A percentile compares a stretch with the other conserved stretches of the same genome.
phyloP scores from a whole-genome alignment of 208 protist species.

The Crithidia fasciculata region DNA sequence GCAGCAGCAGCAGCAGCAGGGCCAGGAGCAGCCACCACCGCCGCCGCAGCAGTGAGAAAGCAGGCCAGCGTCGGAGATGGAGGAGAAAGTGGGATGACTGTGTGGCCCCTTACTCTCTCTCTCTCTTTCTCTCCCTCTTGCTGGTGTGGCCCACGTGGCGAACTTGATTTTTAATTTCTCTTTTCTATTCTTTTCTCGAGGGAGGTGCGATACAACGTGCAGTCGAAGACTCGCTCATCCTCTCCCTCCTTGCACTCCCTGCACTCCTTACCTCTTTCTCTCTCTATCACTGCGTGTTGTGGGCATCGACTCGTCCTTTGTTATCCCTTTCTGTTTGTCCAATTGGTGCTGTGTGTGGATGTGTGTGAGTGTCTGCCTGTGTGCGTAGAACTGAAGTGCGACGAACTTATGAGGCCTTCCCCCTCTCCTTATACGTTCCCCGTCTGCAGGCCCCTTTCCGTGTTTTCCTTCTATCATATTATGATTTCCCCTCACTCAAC shows the following conservation, averaged over 20 bases:
- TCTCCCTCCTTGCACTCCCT: too few relatives aligned
- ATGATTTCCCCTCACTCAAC: too few relatives aligned
- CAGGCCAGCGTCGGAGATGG: not conserved
- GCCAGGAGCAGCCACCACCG: not conserved
- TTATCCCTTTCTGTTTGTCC: not conserved
- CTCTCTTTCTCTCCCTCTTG: too few relatives aligned
- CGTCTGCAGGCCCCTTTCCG: too few relatives aligned
- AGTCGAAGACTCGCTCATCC: too few relatives aligned
- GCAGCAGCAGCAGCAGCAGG: not conserved
- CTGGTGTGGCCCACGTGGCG: too few relatives aligned
- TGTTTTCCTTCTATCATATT: not conserved
- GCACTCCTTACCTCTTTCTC: too few relatives aligned
- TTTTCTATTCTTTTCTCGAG: not conserved
- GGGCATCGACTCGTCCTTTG: not conserved
- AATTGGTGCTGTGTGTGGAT: not conserved
- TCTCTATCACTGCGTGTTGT: too few relatives aligned
- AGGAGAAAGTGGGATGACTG: not conserved
- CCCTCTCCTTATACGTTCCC: not conserved
- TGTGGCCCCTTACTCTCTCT: too few relatives aligned
- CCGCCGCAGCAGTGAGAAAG: not conserved
- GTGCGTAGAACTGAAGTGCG: not conserved
- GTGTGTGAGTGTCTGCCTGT: conserved; percentile 12
- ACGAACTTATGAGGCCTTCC: not conserved
- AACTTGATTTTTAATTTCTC: not conserved
- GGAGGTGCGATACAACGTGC: too few relatives aligned